Base-by-base conservation (phyloP, 805 yeast species). In the Schwanniomyces pseudopolymorphus region DNA sequence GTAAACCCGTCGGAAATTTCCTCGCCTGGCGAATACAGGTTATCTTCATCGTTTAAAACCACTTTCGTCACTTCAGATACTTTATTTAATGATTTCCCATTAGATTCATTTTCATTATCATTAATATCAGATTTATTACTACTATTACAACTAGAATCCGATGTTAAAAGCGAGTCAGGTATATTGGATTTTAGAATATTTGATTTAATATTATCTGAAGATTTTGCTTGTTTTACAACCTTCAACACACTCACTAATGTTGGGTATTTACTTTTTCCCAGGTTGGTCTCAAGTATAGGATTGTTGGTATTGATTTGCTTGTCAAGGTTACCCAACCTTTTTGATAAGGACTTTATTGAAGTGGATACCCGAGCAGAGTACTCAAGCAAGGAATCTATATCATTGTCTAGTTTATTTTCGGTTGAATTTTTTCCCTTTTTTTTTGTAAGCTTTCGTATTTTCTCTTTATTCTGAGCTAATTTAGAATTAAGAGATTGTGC, bases 401-500 rank as follows among this genome's bases (percentile, higher is more conserved):
- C 50, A 14, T 25, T 21, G 3, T 48, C 46, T 6, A 48, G 16
- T 5, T 39, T 20, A 20, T 31, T 27, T 20, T 43, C 46, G 3
- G 31, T 27, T 6, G 37, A 11, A n/a, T 17, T 35, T 13, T 24
- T 33, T 5, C 43, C 14, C 10, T 37, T 40, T 20, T 24, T 33
- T 16, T 25, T 21, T n/a, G 21, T 40, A 26, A 37, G 10, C 22
- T 38, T 31, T 10, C 22, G 10, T 26, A 61, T 38, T 27, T 45
- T 50, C 28, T 55, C 51, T 3, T 43, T 45, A 17, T 46, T 44
- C n/a, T 36, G 40, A 5, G 35, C 9, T 4, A 62, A 46, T n/a
- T 31, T 48, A 41, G 52, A 56, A 31, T 55, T 58, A 35, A 61
- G 50, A 27, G 45, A 50, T 43, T 48, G 57, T 14, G 64, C 58